phyloP scores from a whole-genome alignment of 2,329 filamentous ascomycete genomes.

The Paracorniculantispora psalliotae region DNA sequence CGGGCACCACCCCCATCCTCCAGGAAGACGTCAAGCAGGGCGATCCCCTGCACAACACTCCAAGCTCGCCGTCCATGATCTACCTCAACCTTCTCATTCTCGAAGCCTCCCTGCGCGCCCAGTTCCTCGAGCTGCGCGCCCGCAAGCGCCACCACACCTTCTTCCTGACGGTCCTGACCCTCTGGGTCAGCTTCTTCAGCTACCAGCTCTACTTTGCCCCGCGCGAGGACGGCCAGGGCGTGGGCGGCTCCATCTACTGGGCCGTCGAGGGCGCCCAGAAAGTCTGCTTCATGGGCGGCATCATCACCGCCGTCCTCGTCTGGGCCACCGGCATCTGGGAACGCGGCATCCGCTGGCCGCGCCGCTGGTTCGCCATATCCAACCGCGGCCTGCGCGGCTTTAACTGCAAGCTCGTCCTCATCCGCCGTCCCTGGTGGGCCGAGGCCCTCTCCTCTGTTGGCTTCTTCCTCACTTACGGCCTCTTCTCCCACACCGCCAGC shows the following conservation, averaged over 20 bases:
- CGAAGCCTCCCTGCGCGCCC: conserved; percentile 85
- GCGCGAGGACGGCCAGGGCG: conserved; percentile 86
- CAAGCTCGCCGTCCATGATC: conserved; percentile 91
- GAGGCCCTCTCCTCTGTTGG: conserved; percentile 68
- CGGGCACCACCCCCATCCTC: conserved; percentile 38
- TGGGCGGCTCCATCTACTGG: conserved; percentile 95
- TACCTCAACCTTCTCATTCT: conserved; percentile 97
- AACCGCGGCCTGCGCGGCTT: conserved; percentile 87
- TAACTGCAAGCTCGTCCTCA: conserved; percentile 93
- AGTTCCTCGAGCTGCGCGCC: conserved; percentile 86
- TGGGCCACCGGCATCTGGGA: conserved; percentile 98
- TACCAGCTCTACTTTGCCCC: conserved; percentile 93
- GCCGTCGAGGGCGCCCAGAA: conserved; percentile 86
- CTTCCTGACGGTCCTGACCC: conserved; percentile 71
- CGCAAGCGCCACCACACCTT: conserved; percentile 89
- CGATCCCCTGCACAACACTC: conserved; percentile 75
- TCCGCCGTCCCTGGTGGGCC: conserved; percentile 75
- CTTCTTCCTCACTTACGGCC: conserved; percentile 73
- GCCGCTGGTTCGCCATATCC: conserved; percentile 82
- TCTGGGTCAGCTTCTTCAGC: conserved; percentile 80
- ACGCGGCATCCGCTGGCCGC: conserved; percentile 86
- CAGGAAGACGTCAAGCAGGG: conserved; percentile 41
- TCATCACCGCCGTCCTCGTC: conserved; percentile 79
- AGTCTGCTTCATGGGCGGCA: conserved; percentile 83
- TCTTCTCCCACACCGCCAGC: conserved; percentile 62